These are phyloP conservation scores for Phaeosphaeria sp. DNA, from an alignment of 2,329 filamentous ascomycete genomes.

Conservation along the genomic window DNA sequence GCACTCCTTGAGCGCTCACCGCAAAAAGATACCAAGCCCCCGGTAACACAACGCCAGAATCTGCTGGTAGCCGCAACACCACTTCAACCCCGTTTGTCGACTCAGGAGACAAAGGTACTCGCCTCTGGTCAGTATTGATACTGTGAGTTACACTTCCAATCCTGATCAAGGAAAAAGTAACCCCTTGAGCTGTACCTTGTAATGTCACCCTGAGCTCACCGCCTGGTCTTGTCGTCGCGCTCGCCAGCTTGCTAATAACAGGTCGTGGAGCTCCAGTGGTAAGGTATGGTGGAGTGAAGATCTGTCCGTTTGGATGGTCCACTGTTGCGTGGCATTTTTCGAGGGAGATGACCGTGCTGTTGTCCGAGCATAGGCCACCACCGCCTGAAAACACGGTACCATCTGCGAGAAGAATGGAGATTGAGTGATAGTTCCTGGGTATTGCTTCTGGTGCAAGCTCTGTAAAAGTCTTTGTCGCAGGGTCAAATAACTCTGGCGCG, in stretches of 20 bases:
- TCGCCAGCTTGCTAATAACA: slow-evolving; percentile 14
- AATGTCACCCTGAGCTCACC: slow-evolving; percentile 19
- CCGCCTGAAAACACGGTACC: slow-evolving; percentile 27
- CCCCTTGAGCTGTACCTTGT: slow-evolving; percentile 11
- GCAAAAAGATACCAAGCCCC: slow-evolving; percentile 29
- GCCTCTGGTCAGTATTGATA: slow-evolving; percentile 29
- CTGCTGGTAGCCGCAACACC: slow-evolving; percentile 14
- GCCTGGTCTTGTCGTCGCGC: slow-evolving; percentile 12
- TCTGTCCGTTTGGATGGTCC: slow-evolving; percentile 54
- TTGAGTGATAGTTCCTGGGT: slow-evolving; percentile 29
- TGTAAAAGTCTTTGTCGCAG: slow-evolving; percentile 20
- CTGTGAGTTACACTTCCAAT: slow-evolving; percentile 32
- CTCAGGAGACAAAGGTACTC: slow-evolving; percentile 17
- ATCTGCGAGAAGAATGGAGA: slow-evolving; percentile 29
- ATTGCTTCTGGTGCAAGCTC: slow-evolving; percentile 19
- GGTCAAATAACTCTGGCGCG: slow-evolving; percentile 27
- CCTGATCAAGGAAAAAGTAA: slow-evolving; percentile 20
- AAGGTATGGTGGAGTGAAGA: slow-evolving; percentile 63
- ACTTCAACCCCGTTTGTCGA: slow-evolving; percentile 5
- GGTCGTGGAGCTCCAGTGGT: slow-evolving; percentile 40
- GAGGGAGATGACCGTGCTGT: slow-evolving; percentile 17
- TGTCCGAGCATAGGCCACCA: slow-evolving; percentile 26
- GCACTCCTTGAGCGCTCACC: slow-evolving; percentile 19
- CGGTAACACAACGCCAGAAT: slow-evolving; percentile 18
- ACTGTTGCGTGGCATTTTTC: slow-evolving; percentile 58